Evolutionary conservation across 2,329 filamentous ascomycete genomes (phyloP), one percentile per base, ranked within the genome.

Genomic region (Colletotrichum lupini): DNA sequence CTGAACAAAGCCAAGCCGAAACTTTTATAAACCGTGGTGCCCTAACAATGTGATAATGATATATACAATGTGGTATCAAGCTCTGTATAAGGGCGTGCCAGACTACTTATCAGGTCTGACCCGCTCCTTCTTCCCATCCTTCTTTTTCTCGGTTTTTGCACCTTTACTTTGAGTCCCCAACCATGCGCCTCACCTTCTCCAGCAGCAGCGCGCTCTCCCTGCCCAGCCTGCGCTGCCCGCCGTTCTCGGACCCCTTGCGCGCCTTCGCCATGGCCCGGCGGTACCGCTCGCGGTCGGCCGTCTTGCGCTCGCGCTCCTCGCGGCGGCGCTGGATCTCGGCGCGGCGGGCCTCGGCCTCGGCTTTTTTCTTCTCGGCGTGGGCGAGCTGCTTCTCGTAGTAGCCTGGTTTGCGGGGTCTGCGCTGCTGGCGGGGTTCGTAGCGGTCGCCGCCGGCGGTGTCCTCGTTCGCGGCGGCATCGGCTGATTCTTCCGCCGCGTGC

Each of bases 191-290:
- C 42, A 96, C 92, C 83, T 92, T 94, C 78, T 95, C 93, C 68
- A 98, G 84, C 77, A 98, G 78, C 49, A 96, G 87, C 42, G 88
- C 89, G 77, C 95, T 95, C 86, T 97, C 95, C 74, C 94, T 88
- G 1, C 95, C 95, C 60, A 98, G 82, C 84, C 94, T 95, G 81
- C 93, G 89, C 84, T 93, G 92, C 37, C 37, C 37, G 12, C 94
- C 94, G 79, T 93, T 90, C 77, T 85, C 81, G 75, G 78, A 83
- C 32, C 91, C 91, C 81, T 93, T 91, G 46, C 92, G 90, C 64
- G 95, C 94, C 81, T 92, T 93, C 75, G 93, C 92, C 81, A 94
- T 90, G 75, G 92, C 91, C 77, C 89, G 91, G 73, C 91, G 88
- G 78, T 92, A 89, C 73, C 87, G 87, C 76, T 91, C 87, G 14